These are phyloP conservation scores for Patellifolia procumbens DNA, from an alignment of 179 eudicot genomes.

Conservation along the genomic window DNA sequence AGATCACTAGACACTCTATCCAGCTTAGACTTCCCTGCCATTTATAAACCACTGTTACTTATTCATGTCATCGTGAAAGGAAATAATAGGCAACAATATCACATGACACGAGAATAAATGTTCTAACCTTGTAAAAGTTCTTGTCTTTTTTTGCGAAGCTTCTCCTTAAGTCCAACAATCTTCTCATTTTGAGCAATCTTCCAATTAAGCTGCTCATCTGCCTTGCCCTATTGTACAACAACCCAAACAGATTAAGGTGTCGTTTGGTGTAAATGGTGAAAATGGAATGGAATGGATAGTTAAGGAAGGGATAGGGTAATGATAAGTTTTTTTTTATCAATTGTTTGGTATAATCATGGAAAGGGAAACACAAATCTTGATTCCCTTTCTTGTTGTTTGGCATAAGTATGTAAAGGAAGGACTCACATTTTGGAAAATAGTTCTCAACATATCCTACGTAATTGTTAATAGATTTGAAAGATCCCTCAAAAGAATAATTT, in stretches of 20 bases:
- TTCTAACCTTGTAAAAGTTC: slow-evolving; percentile 60
- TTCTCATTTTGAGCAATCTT: slow-evolving; percentile 78
- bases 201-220: slow-evolving; percentile 89
- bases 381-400: too few species aligned
- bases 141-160: slow-evolving; percentile 60
- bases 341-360: too few species aligned
- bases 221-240: slow-evolving; percentile 58
- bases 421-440: too few species aligned
- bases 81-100: slow-evolving; percentile 16
- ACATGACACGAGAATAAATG: slow-evolving; percentile 13
- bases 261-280: too few species aligned
- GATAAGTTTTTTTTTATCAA: too few species aligned
- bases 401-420: too few species aligned
- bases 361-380: too few species aligned
- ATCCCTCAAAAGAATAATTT: too few species aligned
- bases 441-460: too few species aligned
- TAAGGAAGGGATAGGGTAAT: too few species aligned
- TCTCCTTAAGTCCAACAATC: slow-evolving; percentile 62
- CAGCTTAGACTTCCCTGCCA: slow-evolving; percentile 68
- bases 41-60: neutral
- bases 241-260: slow-evolving; percentile 18
- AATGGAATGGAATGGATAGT: too few species aligned
- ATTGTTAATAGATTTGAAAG: too few species aligned
- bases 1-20: slow-evolving; percentile 71
- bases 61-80: neutral